phyloP scores from a whole-genome alignment of 176 grass and related monocot genomes.

The Canna indica region DNA sequence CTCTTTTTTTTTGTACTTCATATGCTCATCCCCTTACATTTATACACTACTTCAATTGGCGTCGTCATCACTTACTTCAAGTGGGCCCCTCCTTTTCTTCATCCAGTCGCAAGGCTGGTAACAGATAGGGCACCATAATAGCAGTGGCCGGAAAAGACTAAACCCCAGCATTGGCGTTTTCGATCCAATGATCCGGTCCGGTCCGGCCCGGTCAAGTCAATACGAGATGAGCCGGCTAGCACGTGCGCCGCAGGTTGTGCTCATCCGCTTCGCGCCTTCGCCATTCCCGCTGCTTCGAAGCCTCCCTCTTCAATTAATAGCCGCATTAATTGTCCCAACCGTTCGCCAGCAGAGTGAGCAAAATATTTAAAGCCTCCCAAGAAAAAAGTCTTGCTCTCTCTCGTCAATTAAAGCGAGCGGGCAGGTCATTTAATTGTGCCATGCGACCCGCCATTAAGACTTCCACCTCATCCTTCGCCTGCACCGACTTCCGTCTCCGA shows the following conservation, averaged over 20 bases:
- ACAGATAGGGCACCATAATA: not conserved
- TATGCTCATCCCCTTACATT: no score
- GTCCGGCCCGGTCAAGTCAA: no score
- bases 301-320: not conserved
- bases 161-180: no score
- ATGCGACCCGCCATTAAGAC: conserved; percentile 21
- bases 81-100: no score
- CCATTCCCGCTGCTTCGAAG: not conserved
- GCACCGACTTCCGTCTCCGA: not conserved
- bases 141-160: no score
- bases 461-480: conserved; percentile 11
- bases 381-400: not conserved
- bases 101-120: no score
- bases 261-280: not conserved
- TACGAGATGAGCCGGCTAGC: no score
- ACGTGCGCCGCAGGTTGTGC: not conserved
- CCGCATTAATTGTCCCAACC: not conserved
- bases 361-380: not conserved
- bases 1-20: no score
- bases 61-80: no score
- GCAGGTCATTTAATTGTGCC: conserved; percentile 12
- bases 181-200: no score
- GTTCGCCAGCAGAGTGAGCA: not conserved
- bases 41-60: no score
- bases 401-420: conserved; percentile 18